phyloP scores from a whole-genome alignment of 768 basidiomycete species.

The Pleurotus pulmonarius region DNA sequence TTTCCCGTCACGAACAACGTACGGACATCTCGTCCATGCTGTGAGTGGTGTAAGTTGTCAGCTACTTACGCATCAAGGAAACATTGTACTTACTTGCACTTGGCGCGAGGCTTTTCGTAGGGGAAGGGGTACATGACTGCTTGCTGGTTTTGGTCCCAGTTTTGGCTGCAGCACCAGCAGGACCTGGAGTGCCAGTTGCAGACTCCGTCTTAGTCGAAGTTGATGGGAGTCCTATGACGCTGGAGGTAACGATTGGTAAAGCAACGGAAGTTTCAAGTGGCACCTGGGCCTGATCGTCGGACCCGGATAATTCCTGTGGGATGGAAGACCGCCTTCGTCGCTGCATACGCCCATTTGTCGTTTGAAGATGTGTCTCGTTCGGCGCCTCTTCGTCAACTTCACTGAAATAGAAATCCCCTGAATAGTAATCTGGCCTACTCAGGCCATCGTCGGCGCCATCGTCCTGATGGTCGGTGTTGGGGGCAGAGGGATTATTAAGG shows the following conservation, averaged over 20 bases:
- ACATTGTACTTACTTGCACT: conserved; percentile 41
- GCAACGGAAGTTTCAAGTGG: background rate
- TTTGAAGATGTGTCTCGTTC: background rate
- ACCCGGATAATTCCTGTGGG: background rate
- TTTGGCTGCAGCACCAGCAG: conserved; percentile 28
- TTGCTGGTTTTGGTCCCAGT: conserved; percentile 15
- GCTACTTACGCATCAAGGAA: background rate
- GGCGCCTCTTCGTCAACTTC: background rate
- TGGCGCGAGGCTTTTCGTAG: conserved; percentile 41
- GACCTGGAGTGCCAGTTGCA: conserved; percentile 24
- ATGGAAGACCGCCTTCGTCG: background rate
- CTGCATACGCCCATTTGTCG: background rate
- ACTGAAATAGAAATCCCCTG: background rate
- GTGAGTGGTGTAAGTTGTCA: background rate
- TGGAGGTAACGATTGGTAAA: background rate
- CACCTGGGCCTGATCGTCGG: background rate
- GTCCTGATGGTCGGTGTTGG: conserved; percentile 15
- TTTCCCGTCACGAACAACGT: conserved; percentile 46
- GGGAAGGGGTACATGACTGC: conserved; percentile 43
- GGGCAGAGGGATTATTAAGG: conserved; percentile 14
- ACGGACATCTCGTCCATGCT: conserved; percentile 41
- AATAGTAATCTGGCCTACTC: background rate
- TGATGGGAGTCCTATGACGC: background rate
- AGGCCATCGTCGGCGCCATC: conserved; percentile 3
- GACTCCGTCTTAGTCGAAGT: conserved; percentile 1